Evolutionary conservation across 2,329 filamentous ascomycete genomes (phyloP), one percentile per base, ranked within the genome.

Genomic region (Mycogone perniciosa): DNA sequence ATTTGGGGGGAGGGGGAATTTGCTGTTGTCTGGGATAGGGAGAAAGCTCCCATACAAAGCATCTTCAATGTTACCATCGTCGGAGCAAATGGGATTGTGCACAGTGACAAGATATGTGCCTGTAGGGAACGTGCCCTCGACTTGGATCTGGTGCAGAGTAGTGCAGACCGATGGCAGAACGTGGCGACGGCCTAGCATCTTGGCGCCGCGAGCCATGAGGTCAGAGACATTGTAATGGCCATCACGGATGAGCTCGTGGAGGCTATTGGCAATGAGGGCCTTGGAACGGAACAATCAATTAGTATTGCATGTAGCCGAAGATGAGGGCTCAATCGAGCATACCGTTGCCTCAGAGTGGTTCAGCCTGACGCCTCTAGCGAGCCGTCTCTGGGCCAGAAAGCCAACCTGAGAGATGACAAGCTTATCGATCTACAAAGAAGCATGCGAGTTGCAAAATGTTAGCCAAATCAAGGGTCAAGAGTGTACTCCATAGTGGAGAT

Each of bases 231-330:
- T 87, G 72, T 96, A 89, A 59, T 86, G 84, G 65, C 92, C 92
- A 92, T 97, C 92, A 67, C 92, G 91, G 67, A 97, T 95, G 62
- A 96, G 85, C 79, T 97, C 92, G 69, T 96, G 92, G 45, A 97
- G 79, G 67, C 91, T 91, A 65, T 82, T 90, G 55, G 91, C 85
- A 63, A 96, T 95, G 58, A 91, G 79, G 30, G 86, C 86, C 84
- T 87, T 45, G 7, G 3, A 11, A 10, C 10, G 29, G 26, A 8
- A 5, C 7, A 4, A 6, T 37, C 31, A 27, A 37, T 40, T 33
- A 46, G 13, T 31, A 31, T 31, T 26, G n/a, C 10, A 30, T 43
- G 8, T 20, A n/a, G 5, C 31, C 29, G 13, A 44, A 6, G 38
- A 13, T 34, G 8, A 20, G 4, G 13, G 42, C 20, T 34, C 8